Evolutionary conservation across 495 filamentous ascomycete genomes (phyloP).

Genomic region (Astrothelium macrocarpum): DNA sequence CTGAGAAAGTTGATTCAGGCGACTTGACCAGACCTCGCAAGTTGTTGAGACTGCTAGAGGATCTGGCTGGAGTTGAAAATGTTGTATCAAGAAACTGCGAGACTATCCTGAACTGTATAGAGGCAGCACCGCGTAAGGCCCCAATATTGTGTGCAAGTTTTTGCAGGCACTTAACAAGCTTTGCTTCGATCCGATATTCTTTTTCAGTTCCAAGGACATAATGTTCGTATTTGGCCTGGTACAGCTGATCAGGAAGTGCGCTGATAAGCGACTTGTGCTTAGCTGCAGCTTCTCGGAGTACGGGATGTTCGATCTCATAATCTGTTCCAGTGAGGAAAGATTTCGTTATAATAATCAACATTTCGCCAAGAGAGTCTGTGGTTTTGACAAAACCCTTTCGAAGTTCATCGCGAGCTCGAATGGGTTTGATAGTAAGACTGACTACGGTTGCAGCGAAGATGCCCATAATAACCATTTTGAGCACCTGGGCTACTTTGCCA

Average conservation of each 20-base stretch:
- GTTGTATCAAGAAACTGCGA: constrained; percentile 40
- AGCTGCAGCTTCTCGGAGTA: constrained; percentile 56
- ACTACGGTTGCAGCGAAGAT: constrained; percentile 64
- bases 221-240: constrained; percentile 85
- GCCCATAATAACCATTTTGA: constrained; percentile 88
- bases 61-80: background rate
- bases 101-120: constrained; percentile 77
- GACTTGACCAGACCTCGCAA: background rate
- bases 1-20: background rate
- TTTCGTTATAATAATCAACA: constrained; percentile 72
- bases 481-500: constrained; percentile 73
- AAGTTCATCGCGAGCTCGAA: constrained; percentile 67
- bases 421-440: constrained; percentile 68
- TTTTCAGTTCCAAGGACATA: constrained; percentile 74
- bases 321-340: constrained; percentile 82
- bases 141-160: constrained; percentile 83
- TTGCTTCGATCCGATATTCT: constrained; percentile 69
- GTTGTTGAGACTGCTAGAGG: constrained; percentile 11
- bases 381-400: constrained; percentile 64
- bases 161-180: constrained; percentile 75
- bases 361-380: constrained; percentile 67
- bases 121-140: constrained; percentile 79
- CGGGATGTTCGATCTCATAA: constrained; percentile 54
- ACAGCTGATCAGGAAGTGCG: constrained; percentile 66
- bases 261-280: constrained; percentile 61